Evolutionary conservation across 352 stramenopile species (phyloP).

Genomic region (Pythium phragmitis): DNA sequence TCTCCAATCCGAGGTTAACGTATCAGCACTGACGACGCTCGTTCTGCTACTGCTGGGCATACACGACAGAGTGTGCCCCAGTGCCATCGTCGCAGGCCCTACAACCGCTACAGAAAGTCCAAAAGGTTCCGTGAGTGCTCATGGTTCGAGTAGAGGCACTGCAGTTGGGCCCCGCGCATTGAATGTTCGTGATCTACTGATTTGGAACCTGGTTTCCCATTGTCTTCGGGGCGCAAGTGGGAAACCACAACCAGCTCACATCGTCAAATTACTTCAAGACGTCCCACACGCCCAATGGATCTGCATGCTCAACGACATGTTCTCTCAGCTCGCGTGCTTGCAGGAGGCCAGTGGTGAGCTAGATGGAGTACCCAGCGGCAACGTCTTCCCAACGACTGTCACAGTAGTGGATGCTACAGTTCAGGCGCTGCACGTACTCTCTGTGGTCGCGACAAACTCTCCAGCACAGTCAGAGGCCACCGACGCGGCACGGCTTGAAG

Average conservation of each 20-base stretch:
- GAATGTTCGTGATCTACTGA: slow-evolving; percentile 14
- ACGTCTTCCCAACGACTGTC: background rate
- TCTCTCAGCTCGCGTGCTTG: background rate
- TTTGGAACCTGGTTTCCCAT: slow-evolving; percentile 21
- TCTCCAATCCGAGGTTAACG: slow-evolving; percentile 41
- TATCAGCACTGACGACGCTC: slow-evolving; percentile 23
- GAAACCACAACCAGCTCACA: background rate
- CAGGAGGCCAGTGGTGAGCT: background rate
- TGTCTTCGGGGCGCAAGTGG: background rate
- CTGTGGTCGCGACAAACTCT: slow-evolving; percentile 4
- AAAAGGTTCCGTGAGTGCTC: background rate
- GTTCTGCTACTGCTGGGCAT: slow-evolving; percentile 14
- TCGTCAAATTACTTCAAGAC: slow-evolving; percentile 13
- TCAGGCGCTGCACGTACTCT: slow-evolving; percentile 12
- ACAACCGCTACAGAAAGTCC: background rate
- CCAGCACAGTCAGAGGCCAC: background rate
- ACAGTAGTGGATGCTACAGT: background rate
- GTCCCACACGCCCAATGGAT: slow-evolving; percentile 16
- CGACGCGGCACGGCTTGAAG: background rate
- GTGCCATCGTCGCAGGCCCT: no score
- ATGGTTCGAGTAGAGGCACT: background rate
- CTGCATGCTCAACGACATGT: slow-evolving; percentile 15
- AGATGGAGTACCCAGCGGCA: slow-evolving; percentile 1
- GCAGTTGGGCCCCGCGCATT: background rate
- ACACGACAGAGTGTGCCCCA: slow-evolving; percentile 28